A percentile compares a stretch with the other conserved stretches of the same genome.
Evolutionary conservation across 164 flowering plant species (phyloP).

Genomic region (Vitis cinerea): DNA sequence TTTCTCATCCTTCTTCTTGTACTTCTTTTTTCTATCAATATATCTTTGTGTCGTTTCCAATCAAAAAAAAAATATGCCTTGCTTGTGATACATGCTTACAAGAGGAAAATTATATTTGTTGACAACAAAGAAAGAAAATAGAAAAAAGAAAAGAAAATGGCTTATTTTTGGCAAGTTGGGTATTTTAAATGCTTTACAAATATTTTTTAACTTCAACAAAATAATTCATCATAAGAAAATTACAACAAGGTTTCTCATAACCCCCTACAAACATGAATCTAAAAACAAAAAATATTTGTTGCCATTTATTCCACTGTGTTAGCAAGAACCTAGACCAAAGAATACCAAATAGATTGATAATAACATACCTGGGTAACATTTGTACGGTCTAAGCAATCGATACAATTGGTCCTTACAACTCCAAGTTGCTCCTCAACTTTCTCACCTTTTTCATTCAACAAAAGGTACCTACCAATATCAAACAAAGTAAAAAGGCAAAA

Average conservation of each 20-base stretch:
- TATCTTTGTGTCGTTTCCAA: no score
- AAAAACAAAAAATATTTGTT: not conserved
- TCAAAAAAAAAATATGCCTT: no score
- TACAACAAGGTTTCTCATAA: not conserved
- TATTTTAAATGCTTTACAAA: no score
- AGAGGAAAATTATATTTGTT: not conserved
- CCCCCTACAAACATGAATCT: not conserved
- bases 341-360: not conserved
- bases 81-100: not conserved
- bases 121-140: not conserved
- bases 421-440: slow-evolving; percentile 87
- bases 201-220: no score
- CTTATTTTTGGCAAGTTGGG: not conserved
- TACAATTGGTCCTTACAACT: slow-evolving; percentile 86
- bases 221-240: not conserved
- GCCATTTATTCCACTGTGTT: not conserved
- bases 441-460: slow-evolving; percentile 74
- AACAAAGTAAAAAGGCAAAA: not conserved
- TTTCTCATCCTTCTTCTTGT: no score
- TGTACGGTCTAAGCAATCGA: slow-evolving; percentile 98
- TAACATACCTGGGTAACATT: slow-evolving; percentile 86
- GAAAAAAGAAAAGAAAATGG: not conserved
- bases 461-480: slow-evolving; percentile 55
- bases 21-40: no score
- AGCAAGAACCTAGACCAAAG: not conserved